Base-by-base conservation (phyloP, 176 grass and related monocot species). In the Avena atlantica region DNA sequence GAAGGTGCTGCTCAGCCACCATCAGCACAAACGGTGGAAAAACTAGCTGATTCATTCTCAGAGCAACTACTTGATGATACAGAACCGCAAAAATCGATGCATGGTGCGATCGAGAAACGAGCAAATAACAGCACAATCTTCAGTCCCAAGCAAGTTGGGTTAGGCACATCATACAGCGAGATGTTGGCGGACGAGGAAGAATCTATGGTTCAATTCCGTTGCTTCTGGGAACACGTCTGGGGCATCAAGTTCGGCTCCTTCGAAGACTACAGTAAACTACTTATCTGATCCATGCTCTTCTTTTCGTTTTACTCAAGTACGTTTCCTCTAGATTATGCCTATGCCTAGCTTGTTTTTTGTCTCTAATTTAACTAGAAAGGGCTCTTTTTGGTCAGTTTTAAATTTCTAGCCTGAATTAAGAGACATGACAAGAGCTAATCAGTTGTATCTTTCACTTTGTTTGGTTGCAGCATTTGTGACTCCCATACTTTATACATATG, bases 1-100 rank as follows among this genome's bases (percentile, higher is more conserved):
- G 5, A 44, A 14, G 11, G 10, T n/a, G n/a, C 17, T 70, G 36
- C 36, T n/a, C 68, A 44, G 36, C 17, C 36, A 70, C 68, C 36
- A 44, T n/a, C 68, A 44, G 9, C 68, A n/a, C 68, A 70, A 44
- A 10, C 36, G 40, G 8, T 42, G 9, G 8, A 44, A 44, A 36
- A 70, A 45, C 37, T 71, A 21, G 68, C 40, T 12, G 17, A 71
- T 45, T 72, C 37, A 72, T 72, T 72, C 37, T 72, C 69, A 72
- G 19, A 12, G 0, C 69, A 72, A 21, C 37, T 45, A n/a, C 37
- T 72, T 12, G 37, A 45, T 45, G 69, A 42, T 21, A 72, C 69
- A 45, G 69, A 72, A 45, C 12, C 36, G 21, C 37, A 44, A 72
- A 20, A 5, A 45, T 2, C 69, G 4, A 12, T 45, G 69, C 69